Conservation (phyloP, 495 filamentous ascomycete genomes). For the Hypoxylon fuscum region DNA sequence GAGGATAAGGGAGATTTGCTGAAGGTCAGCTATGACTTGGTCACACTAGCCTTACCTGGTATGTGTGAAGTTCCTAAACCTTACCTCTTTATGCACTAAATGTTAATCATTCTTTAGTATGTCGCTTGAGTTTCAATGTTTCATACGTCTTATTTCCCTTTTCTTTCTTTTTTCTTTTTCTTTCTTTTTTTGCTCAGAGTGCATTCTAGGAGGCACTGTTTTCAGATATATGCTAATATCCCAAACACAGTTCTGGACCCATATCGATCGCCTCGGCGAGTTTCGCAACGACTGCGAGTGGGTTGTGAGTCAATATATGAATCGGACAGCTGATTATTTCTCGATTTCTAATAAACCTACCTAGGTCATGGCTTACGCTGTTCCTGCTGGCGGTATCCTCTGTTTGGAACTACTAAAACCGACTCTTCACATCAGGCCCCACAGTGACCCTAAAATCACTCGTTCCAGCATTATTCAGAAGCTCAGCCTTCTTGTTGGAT, state of each 20-base stretch:
- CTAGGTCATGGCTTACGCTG: slow-evolving; percentile 62
- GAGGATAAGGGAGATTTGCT: slow-evolving; percentile 61
- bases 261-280: slow-evolving; percentile 58
- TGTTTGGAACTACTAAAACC: slow-evolving; percentile 70
- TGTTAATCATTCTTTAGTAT: slow-evolving; percentile 16
- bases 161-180: too few species aligned
- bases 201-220: too few species aligned
- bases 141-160: too few species aligned
- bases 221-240: too few species aligned
- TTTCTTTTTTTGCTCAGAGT: too few species aligned
- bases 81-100: not conserved
- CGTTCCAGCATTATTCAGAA: slow-evolving; percentile 71
- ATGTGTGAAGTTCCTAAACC: not conserved
- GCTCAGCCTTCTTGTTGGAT: slow-evolving; percentile 68
- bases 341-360: slow-evolving; percentile 28
- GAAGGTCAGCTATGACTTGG: slow-evolving; percentile 61
- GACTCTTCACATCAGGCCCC: slow-evolving; percentile 51
- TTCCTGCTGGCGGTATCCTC: slow-evolving; percentile 67
- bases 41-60: slow-evolving; percentile 45
- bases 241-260: not conserved
- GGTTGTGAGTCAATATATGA: slow-evolving; percentile 56
- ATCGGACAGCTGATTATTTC: not conserved
- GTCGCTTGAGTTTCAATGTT: slow-evolving; percentile 50
- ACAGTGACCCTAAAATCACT: slow-evolving; percentile 52
- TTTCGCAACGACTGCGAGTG: slow-evolving; percentile 64